Evolutionary conservation across 2,329 filamentous ascomycete species (phyloP).

Genomic region (Phialemoniopsis sp.): DNA sequence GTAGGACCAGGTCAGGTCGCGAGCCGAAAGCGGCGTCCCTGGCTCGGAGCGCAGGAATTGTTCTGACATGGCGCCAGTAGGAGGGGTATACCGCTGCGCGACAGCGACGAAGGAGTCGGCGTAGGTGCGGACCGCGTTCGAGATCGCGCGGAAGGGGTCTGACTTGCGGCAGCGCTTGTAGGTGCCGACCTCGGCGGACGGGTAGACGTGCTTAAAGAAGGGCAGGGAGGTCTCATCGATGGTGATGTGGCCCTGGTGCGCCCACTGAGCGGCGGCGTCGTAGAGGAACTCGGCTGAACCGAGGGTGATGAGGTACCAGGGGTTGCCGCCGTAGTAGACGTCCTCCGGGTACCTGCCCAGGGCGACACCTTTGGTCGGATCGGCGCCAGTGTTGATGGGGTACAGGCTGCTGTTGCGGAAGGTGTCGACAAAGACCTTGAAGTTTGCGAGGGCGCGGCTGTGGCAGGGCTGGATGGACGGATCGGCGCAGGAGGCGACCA

Average conservation of each 20-base stretch:
- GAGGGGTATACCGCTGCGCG: conserved; percentile 57
- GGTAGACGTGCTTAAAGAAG: conserved; percentile 67
- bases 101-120: conserved; percentile 59
- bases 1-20: conserved; percentile 71
- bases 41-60: conserved; percentile 52
- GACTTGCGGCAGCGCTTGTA: conserved; percentile 51
- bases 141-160: conserved; percentile 23
- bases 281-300: conserved; percentile 79
- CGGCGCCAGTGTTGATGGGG: conserved; percentile 61
- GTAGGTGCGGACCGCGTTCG: conserved; percentile 52
- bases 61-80: conserved; percentile 63
- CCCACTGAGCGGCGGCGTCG: conserved; percentile 70
- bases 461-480: conserved; percentile 77
- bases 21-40: conserved; percentile 56
- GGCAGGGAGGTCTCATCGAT: conserved; percentile 61
- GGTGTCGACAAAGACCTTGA: conserved; percentile 70
- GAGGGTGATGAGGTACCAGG: conserved; percentile 75
- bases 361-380: conserved; percentile 53
- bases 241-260: conserved; percentile 55
- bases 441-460: conserved; percentile 64
- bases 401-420: conserved; percentile 68
- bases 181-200: conserved; percentile 55
- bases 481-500: conserved; percentile 59
- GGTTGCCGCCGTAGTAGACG: conserved; percentile 72
- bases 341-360: conserved; percentile 70